These are phyloP conservation scores for Aspergillus versicolor DNA, from an alignment of 2,329 filamentous ascomycete species.

Conservation along the genomic window DNA sequence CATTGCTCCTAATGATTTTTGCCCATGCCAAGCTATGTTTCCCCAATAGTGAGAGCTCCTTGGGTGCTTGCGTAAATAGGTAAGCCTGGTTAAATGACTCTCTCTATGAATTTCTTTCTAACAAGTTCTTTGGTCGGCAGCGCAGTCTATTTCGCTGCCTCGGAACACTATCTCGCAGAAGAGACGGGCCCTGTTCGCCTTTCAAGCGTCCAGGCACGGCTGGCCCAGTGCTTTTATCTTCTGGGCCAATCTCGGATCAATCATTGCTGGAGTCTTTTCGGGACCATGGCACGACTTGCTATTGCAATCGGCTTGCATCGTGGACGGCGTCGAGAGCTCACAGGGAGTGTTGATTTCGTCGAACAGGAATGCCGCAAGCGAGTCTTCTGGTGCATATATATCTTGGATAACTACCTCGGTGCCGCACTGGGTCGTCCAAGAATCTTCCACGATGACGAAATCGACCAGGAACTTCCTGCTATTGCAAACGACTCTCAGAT, in stretches of 20 bases:
- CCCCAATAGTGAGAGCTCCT: constrained; percentile 21
- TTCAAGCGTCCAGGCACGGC: constrained; percentile 41
- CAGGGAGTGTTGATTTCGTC: constrained; percentile 11
- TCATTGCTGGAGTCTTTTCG: constrained; percentile 37
- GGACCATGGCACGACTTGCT: constrained; percentile 32
- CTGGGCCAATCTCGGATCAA: constrained; percentile 35
- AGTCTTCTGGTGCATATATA: constrained; percentile 22
- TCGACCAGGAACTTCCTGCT: constrained; percentile 21
- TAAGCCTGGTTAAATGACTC: constrained; percentile 2
- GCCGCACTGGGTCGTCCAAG: constrained; percentile 18
- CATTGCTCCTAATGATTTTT: constrained; percentile 54
- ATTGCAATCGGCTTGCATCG: constrained; percentile 34
- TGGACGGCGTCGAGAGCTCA: constrained; percentile 13
- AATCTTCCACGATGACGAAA: constrained; percentile 21
- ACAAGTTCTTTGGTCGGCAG: constrained; percentile 3
- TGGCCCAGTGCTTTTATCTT: constrained; percentile 38
- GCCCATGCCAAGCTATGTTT: constrained; percentile 52
- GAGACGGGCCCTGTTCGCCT: constrained; percentile 34
- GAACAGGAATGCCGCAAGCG: constrained; percentile 17
- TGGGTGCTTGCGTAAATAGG: constrained; percentile 16
- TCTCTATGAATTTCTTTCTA: not conserved
- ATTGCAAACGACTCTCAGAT: constrained; percentile 24
- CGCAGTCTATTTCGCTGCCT: constrained; percentile 21
- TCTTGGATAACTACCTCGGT: constrained; percentile 20
- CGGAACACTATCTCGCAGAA: constrained; percentile 32